Base-by-base conservation (phyloP, 2,329 filamentous ascomycete species). In the Myriangium duriaei region DNA sequence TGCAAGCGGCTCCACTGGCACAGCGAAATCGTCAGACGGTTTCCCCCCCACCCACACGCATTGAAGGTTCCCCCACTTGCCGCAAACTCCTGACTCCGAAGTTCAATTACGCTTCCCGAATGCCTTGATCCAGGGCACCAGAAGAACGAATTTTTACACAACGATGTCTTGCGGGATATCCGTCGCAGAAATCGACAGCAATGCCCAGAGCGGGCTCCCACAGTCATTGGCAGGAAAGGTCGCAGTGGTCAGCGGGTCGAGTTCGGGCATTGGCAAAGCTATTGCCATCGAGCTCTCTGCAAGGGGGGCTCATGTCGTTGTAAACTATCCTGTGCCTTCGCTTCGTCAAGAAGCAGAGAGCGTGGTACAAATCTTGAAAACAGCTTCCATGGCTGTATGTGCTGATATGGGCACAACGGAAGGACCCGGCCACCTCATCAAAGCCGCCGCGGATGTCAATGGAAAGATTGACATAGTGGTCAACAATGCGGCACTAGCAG, bases 241-340 rank as follows among this genome's bases (percentile, higher is more conserved):
- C 17, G 42, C 42, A 6, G 21, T 45, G 14, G 30, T 45, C 21
- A 42, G 39, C 10, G 64, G 63, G 19, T 61, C 57, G 17, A 56
- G 51, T 40, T 60, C 56, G 15, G 66, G 65, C 32, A 67, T 69
- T 41, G 66, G 65, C 15, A 53, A 57, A 9, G 63, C 63, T 19
- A 64, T 67, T 19, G 62, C 60, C 2, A 49, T 52, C 17, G 65
- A 67, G 37, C 54, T 69, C 2, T 55, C 63, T 10, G 55, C 58
- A 30, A 61, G 62, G 11, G 67, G 68, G 32, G 66, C 67, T 21
- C 57, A 56, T 29, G 55, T 69, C 5, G 63, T 67, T 6, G 52
- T 71, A 50, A 71, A 68, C 54, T 72, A 71, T 49, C 62, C 65
- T 1, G 60, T 54, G 32, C 30, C 54, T 2, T 15, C 39, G 3